Evolutionary conservation across 345 rosid genomes (phyloP).

Genomic region (Gossypioides kirkii): DNA sequence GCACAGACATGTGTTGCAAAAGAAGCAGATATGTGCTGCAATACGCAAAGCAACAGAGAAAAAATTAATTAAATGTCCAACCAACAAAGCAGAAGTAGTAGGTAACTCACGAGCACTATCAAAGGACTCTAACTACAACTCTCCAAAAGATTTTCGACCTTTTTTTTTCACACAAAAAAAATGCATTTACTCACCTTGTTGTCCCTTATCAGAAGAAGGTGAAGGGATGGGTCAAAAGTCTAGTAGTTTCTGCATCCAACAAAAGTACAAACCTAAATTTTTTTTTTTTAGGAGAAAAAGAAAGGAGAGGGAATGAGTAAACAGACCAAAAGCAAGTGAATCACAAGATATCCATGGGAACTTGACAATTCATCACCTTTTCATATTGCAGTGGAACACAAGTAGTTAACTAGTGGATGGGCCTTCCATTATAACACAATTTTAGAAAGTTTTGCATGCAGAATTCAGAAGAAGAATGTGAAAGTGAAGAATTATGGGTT

Average conservation of each 20-base stretch:
- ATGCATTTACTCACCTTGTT: slow-evolving; percentile 31
- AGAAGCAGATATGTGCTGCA: slow-evolving; percentile 23
- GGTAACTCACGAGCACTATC: slow-evolving; percentile 66
- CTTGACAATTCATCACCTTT: slow-evolving; percentile 25
- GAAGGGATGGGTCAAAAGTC: slow-evolving; percentile 29
- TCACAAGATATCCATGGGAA: slow-evolving; percentile 52
- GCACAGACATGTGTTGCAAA: slow-evolving; percentile 24
- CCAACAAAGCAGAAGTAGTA: slow-evolving; percentile 54
- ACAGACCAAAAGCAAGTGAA: slow-evolving; percentile 26
- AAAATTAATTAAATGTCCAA: slow-evolving; percentile 50
- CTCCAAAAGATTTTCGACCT: slow-evolving; percentile 30
- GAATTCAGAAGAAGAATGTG: slow-evolving; percentile 27
- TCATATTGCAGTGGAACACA: slow-evolving; percentile 11
- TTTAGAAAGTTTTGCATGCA: slow-evolving; percentile 9
- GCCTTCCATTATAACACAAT: not conserved
- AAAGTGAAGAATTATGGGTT: slow-evolving; percentile 15
- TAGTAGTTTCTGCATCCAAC: slow-evolving; percentile 32
- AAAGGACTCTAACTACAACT: slow-evolving; percentile 35
- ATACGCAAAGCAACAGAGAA: slow-evolving; percentile 18
- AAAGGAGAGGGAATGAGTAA: not conserved
- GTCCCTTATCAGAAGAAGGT: slow-evolving; percentile 29
- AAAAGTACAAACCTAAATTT: not conserved
- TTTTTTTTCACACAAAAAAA: not conserved
- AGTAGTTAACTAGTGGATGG: not conserved
- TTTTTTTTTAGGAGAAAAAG: not conserved